Conservation (phyloP, 345 rosid species). For the Trapa bicornis region DNA sequence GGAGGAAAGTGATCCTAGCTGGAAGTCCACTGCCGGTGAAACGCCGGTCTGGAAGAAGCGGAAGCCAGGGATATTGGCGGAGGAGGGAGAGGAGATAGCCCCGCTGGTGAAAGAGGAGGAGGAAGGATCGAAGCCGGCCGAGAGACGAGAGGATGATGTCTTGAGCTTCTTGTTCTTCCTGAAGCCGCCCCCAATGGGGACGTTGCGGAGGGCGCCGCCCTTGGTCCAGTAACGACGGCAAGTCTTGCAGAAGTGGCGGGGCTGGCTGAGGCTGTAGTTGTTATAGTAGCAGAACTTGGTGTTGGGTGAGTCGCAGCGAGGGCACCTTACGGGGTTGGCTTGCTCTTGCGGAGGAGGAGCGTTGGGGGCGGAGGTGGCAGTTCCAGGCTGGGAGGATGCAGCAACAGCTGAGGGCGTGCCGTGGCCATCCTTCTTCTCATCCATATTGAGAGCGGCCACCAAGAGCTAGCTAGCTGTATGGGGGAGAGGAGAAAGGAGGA, state of each 20-base stretch:
- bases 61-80: slow-evolving; percentile 34
- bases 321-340: slow-evolving; percentile 41
- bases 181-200: slow-evolving; percentile 78
- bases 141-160: slow-evolving; percentile 29
- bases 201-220: slow-evolving; percentile 73
- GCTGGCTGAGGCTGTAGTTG: slow-evolving; percentile 85
- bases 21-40: slow-evolving; percentile 64
- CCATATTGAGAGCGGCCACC: neutral
- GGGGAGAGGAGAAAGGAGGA: slow-evolving; percentile 2
- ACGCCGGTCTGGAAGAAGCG: slow-evolving; percentile 44
- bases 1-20: slow-evolving; percentile 40
- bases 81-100: slow-evolving; percentile 8
- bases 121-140: slow-evolving; percentile 27
- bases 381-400: neutral
- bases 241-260: slow-evolving; percentile 78
- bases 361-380: neutral
- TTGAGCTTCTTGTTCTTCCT: slow-evolving; percentile 66
- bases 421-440: neutral
- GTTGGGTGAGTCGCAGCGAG: slow-evolving; percentile 76
- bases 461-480: too few relatives aligned
- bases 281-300: slow-evolving; percentile 90
- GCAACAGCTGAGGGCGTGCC: neutral
- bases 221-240: slow-evolving; percentile 82
- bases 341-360: slow-evolving; percentile 15
- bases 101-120: slow-evolving; percentile 10